phyloP scores from a whole-genome alignment of 2,329 filamentous ascomycete genomes.

The Didymella sp. region DNA sequence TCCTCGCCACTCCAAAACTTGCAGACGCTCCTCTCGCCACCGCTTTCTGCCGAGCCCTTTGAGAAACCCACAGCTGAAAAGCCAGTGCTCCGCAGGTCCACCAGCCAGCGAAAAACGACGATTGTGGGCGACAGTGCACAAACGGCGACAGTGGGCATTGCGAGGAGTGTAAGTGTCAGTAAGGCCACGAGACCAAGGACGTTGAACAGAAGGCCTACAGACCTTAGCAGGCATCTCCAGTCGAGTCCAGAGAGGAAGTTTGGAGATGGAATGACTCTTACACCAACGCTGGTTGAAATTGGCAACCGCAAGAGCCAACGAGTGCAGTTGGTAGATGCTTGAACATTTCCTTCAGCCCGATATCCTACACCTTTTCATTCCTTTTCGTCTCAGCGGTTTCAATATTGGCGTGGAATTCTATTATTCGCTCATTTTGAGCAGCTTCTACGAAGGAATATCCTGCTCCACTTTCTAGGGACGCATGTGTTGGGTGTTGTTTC shows the following conservation, averaged over 20 bases:
- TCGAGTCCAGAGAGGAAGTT: constrained; percentile 32
- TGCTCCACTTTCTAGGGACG: constrained; percentile 7
- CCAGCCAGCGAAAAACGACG: constrained; percentile 13
- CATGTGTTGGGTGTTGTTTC: background rate
- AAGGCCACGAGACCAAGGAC: constrained; percentile 36
- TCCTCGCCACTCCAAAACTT: constrained; percentile 30
- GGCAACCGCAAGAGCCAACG: constrained; percentile 46
- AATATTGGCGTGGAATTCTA: background rate
- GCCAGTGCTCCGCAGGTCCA: constrained; percentile 24
- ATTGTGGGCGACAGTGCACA: constrained; percentile 9
- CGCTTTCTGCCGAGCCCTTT: constrained; percentile 22
- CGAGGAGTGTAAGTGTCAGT: constrained; percentile 43
- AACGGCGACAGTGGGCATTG: constrained; percentile 43
- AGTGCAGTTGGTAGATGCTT: constrained; percentile 47
- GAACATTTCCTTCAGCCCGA: background rate
- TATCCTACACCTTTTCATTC: background rate
- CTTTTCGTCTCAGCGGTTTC: background rate
- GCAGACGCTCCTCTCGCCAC: constrained; percentile 28
- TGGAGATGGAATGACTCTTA: constrained; percentile 39
- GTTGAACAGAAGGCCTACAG: constrained; percentile 25
- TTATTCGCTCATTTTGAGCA: background rate
- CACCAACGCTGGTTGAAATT: constrained; percentile 48
- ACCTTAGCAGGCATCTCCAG: constrained; percentile 8
- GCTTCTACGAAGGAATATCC: constrained; percentile 12
- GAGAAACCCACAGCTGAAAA: constrained; percentile 10